These are phyloP conservation scores for Myriosclerotinia curreyana DNA, from an alignment of 2,329 filamentous ascomycete species.

Conservation along the genomic window DNA sequence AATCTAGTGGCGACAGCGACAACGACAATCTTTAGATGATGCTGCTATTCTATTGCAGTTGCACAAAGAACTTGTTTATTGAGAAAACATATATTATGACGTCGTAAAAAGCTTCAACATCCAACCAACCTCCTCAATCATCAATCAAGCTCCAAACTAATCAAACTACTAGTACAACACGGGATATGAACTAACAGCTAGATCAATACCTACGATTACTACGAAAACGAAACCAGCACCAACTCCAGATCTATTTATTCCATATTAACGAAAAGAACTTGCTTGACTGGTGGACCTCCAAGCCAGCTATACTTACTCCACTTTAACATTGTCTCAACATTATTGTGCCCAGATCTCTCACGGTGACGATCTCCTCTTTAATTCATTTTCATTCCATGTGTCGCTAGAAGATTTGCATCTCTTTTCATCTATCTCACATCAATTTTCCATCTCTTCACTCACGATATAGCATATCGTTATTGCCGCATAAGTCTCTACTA, in stretches of 20 bases:
- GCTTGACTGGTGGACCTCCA: background rate
- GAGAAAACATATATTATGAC: background rate
- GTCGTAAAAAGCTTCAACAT: background rate
- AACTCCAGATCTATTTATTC: background rate
- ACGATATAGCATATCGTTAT: slow-evolving; percentile 1
- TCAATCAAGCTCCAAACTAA: slow-evolving; percentile 1
- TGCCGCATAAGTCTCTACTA: slow-evolving; percentile 5
- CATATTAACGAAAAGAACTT: slow-evolving; percentile 10
- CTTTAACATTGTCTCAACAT: background rate
- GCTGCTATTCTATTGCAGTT: no score
- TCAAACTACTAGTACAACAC: background rate
- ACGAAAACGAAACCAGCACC: slow-evolving; percentile 7
- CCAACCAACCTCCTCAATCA: no score
- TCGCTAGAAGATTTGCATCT: background rate
- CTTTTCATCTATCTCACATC: background rate
- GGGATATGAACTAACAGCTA: slow-evolving; percentile 6
- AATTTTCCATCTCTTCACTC: background rate
- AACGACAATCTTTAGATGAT: no score
- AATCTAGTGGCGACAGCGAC: no score
- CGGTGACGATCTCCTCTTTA: slow-evolving; percentile 4
- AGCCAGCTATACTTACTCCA: background rate
- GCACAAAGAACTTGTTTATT: background rate
- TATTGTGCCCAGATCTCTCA: slow-evolving; percentile 9
- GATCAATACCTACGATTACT: background rate
- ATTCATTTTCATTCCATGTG: background rate